These are phyloP conservation scores for Coemansia asiatica DNA, from an alignment of 192 early-diverging fungal genomes.

Conservation along the genomic window DNA sequence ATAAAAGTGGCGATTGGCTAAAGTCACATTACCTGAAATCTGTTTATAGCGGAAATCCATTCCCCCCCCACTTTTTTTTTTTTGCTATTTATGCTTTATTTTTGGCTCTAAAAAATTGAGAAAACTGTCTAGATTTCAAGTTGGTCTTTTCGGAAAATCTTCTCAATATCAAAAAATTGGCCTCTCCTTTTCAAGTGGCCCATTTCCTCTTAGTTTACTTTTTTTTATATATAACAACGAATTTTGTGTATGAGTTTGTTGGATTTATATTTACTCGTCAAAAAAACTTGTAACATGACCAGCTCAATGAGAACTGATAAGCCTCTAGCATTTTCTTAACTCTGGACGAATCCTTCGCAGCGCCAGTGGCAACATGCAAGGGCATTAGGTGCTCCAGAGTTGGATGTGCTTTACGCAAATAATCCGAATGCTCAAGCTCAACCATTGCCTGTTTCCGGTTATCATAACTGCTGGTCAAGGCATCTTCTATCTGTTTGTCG, in stretches of 20 bases:
- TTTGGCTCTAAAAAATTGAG: background rate
- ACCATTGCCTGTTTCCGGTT: conserved; percentile 44
- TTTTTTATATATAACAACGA: background rate
- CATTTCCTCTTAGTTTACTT: no score
- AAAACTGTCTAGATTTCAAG: no score
- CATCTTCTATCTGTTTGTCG: conserved; percentile 59
- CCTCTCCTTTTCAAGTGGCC: no score
- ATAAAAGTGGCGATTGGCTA: background rate
- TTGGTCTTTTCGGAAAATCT: no score
- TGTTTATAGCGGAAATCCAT: background rate
- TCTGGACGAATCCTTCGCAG: conserved; percentile 51
- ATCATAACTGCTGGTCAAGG: conserved; percentile 30
- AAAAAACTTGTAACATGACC: conserved; percentile 42
- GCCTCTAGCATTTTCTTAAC: conserved; percentile 37
- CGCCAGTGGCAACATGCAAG: conserved; percentile 66
- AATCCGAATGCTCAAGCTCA: conserved; percentile 46
- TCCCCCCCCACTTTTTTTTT: no score
- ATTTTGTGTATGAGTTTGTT: background rate
- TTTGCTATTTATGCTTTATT: background rate
- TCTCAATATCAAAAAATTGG: no score
- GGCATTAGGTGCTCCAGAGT: conserved; percentile 69
- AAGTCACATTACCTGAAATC: background rate
- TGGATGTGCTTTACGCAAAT: conserved; percentile 61
- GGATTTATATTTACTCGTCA: background rate
- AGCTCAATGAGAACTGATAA: conserved; percentile 35